A percentile compares a stretch with the other conserved stretches of the same genome.
Conservation (phyloP, 768 basidiomycete genomes). For the Podaxis sp. region DNA sequence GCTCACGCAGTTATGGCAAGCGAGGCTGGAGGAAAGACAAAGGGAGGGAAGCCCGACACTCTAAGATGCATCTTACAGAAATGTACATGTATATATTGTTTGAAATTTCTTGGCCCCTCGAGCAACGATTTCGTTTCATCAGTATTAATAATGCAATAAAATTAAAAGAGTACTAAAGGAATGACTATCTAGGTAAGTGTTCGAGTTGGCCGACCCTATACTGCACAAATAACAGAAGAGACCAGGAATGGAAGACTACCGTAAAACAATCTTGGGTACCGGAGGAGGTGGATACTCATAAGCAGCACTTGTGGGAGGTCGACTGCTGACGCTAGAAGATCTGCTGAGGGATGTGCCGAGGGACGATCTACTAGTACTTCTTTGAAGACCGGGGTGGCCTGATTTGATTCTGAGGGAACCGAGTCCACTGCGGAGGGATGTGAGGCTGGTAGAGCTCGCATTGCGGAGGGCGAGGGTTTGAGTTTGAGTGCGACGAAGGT, state of each 20-base stretch:
- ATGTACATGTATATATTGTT: constrained; percentile 3
- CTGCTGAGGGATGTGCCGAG: constrained; percentile 7
- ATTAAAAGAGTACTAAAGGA: neutral
- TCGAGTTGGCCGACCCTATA: neutral
- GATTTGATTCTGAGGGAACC: constrained; percentile 5
- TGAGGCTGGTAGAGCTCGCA: constrained; percentile 7
- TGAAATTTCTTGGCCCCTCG: neutral
- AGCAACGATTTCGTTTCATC: neutral
- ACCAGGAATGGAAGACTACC: neutral
- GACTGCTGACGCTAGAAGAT: constrained; percentile 4
- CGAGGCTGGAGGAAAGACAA: constrained; percentile 34
- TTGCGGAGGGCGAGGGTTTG: constrained; percentile 19
- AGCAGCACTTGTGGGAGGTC: neutral
- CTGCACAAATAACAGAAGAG: neutral
- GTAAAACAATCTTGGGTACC: constrained; percentile 6
- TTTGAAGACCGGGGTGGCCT: neutral
- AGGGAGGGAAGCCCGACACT: constrained; percentile 44
- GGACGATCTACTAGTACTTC: constrained; percentile 3
- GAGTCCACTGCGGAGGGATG: constrained; percentile 9
- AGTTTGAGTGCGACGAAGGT: constrained; percentile 60
- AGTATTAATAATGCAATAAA: constrained; percentile 2
- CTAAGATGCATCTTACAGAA: constrained; percentile 16
- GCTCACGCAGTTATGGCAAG: constrained; percentile 44
- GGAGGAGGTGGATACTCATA: constrained; percentile 9
- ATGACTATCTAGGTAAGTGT: constrained; percentile 2